Evolutionary conservation across 306 rosid species (phyloP), one percentile per base, ranked within the genome.

Genomic region (Cicer yamashitae): DNA sequence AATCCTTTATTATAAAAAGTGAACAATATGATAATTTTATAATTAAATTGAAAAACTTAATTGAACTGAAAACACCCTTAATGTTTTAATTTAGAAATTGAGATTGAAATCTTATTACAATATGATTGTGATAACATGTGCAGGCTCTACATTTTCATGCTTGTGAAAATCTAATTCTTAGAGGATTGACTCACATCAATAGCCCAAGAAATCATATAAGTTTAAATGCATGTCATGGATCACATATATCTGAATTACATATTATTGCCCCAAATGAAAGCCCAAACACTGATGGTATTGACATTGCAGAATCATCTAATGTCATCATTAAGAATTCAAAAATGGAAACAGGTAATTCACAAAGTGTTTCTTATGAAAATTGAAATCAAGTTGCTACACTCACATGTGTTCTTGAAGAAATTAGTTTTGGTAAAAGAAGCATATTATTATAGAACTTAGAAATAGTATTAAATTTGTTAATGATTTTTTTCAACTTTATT

Each of bases 211-310:
- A 74, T 59, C 89, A 85, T 45, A 69, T 85, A 39, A 25, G 80
- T 68, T 37, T 88, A 34, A 30, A 5, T 6, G 14, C 3, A 5
- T 78, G 84, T 48, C 50, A 76, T 65, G 83, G 68, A 0, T 48
- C 74, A 6, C 3, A 0, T 0, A 15, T 88, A 7, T 68, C 77
- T 1, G 0, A 66, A 13, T 60, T 88, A 9, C 8, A 10, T 1
- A 67, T 85, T 12, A 22, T 2, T 46, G 89, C 91, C 10, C 91
- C 91, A 1, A 41, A 37, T 2, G 78, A 83, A 0, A 88, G 89
- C 12, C 89, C 91, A 39, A 88, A 88, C 82, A 88, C 91, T 0
- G 91, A 88, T 70, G 89, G 89, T 0, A 77, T 85, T 63, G 86
- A 82, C 38, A 54, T 88, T 8, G 51, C 89, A 2, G 0, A 6